Percentiles rank a stretch among this genome's conserved stretches.
Conservation (phyloP, 23 red algal species). For the Gracilaria domingensis region DNA sequence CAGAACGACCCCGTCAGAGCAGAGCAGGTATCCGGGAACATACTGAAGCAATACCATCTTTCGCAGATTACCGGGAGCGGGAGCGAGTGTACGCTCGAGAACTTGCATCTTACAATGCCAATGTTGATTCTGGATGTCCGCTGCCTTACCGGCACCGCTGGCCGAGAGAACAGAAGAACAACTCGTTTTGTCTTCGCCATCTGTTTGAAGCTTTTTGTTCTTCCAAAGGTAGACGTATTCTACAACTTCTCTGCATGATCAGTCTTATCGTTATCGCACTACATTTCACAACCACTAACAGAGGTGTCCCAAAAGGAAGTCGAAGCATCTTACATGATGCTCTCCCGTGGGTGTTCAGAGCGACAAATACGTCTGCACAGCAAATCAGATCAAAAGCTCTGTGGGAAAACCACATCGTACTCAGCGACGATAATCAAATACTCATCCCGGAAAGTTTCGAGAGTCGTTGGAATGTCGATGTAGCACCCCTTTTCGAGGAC, state of each 20-base stretch:
- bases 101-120: neutral
- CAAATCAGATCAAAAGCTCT: conserved; percentile 20
- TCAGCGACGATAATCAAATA: conserved; percentile 32
- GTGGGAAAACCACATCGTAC: conserved; percentile 56
- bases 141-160: neutral
- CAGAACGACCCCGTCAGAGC: neutral
- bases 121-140: neutral
- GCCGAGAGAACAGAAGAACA: neutral
- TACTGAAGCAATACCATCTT: neutral
- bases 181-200: neutral
- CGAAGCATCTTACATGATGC: conserved; percentile 5
- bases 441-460: conserved; percentile 72
- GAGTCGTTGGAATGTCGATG: conserved; percentile 57
- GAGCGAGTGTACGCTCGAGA: neutral
- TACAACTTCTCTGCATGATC: neutral
- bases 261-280: neutral
- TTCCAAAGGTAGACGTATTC: neutral
- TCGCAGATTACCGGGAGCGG: neutral
- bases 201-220: neutral
- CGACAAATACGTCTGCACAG: neutral
- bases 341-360: conserved; percentile 7
- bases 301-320: neutral
- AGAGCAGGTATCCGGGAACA: neutral
- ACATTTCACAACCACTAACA: neutral
- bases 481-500: conserved; percentile 55